phyloP scores from a whole-genome alignment of 192 early-diverging fungal species.

The Chytriomyces sp. region DNA sequence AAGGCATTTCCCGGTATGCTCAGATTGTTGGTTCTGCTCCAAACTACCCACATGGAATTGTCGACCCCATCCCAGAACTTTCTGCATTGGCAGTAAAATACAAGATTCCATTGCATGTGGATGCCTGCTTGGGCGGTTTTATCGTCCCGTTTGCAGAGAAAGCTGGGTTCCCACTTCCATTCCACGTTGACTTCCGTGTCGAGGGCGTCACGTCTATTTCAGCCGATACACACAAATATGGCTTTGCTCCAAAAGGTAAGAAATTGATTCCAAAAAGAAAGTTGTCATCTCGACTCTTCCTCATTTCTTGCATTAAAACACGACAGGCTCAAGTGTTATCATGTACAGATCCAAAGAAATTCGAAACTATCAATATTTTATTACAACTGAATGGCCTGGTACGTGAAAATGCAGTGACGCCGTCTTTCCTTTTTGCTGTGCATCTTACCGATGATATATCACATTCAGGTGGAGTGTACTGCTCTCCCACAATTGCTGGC shows the following conservation, averaged over 20 bases:
- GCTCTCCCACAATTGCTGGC: slow-evolving; percentile 88
- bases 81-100: slow-evolving; percentile 77
- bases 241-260: slow-evolving; percentile 95
- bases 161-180: slow-evolving; percentile 82
- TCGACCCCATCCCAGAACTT: slow-evolving; percentile 86
- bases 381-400: slow-evolving; percentile 87
- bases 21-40: slow-evolving; percentile 87
- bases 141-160: slow-evolving; percentile 92
- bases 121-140: slow-evolving; percentile 95
- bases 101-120: slow-evolving; percentile 90
- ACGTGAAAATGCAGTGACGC: not conserved
- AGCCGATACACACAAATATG: slow-evolving; percentile 98
- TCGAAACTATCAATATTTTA: slow-evolving; percentile 92
- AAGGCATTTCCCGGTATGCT: not conserved
- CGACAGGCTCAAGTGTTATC: slow-evolving; percentile 71
- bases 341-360: slow-evolving; percentile 84
- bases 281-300: too few species aligned
- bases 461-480: slow-evolving; percentile 84
- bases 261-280: too few species aligned
- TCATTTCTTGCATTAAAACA: too few species aligned
- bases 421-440: not conserved
- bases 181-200: slow-evolving; percentile 85
- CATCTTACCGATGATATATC: not conserved
- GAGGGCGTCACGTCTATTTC: slow-evolving; percentile 94
- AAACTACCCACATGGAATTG: slow-evolving; percentile 92